phyloP scores from a whole-genome alignment of 495 filamentous ascomycete species.

The Hypoxylon rickii region DNA sequence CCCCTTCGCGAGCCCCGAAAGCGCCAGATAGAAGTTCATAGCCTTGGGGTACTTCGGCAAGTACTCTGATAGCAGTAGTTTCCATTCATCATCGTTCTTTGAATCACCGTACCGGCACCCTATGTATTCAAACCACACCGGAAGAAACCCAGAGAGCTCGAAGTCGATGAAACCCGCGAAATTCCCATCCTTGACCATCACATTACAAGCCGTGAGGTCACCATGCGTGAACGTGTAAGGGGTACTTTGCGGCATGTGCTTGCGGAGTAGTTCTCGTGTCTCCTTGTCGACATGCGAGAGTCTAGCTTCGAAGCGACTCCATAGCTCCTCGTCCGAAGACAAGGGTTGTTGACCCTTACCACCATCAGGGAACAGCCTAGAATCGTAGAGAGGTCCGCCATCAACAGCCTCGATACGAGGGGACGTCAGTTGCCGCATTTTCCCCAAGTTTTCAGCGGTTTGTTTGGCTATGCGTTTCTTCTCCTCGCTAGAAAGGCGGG shows the following conservation, averaged over 20 bases:
- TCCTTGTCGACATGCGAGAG: not conserved
- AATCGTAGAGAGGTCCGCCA: not conserved
- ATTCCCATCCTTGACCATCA: conserved; percentile 5
- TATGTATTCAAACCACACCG: not conserved
- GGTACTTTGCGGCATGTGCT: not conserved
- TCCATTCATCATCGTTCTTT: not conserved
- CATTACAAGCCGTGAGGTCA: not conserved
- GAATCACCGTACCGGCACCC: not conserved
- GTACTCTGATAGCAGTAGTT: not conserved
- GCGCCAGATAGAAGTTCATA: not conserved
- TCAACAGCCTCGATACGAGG: conserved; percentile 1
- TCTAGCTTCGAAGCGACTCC: not conserved
- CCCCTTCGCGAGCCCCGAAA: not conserved
- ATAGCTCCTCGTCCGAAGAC: conserved; percentile 2
- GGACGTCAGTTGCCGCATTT: not conserved
- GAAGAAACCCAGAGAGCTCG: not conserved
- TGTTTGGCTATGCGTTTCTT: not conserved
- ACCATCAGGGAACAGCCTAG: not conserved
- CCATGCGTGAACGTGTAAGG: conserved; percentile 5
- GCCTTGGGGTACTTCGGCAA: not conserved
- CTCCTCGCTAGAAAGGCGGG: not conserved
- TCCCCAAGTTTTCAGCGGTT: not conserved
- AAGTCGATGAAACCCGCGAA: conserved; percentile 8
- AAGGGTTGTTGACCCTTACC: not conserved
- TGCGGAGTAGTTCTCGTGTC: not conserved